Evolutionary conservation across 1,284 basidiomycete genomes (phyloP).

Genomic region (Lignosus rhinocerotis): DNA sequence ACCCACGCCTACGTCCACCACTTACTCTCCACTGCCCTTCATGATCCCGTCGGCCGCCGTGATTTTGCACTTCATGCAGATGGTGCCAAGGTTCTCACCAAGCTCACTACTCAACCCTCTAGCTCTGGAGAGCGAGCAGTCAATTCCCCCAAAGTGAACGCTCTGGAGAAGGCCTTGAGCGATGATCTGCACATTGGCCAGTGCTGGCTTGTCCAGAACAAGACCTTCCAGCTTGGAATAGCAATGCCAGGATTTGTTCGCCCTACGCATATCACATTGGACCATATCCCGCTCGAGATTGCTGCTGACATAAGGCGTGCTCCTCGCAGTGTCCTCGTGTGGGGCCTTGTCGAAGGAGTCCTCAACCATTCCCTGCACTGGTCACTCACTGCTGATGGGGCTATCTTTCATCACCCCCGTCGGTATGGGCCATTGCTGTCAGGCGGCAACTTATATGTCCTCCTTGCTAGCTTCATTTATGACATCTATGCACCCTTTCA

Average conservation of each 20-base stretch:
- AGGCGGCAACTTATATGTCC: not conserved
- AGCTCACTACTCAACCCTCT: not conserved
- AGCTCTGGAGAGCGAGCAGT: not conserved
- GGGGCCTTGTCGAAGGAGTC: constrained; percentile 2
- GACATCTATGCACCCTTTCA: not conserved
- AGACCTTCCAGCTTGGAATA: not conserved
- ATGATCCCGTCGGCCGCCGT: not conserved
- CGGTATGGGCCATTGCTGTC: not conserved
- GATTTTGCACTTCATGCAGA: not conserved
- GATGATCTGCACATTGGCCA: not conserved
- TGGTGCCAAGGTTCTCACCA: not conserved
- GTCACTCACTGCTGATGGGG: not conserved
- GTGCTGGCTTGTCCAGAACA: not conserved
- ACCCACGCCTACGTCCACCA: not conserved
- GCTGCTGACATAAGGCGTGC: not conserved
- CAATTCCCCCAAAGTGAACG: not conserved
- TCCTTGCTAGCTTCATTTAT: not conserved
- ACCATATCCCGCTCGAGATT: not conserved
- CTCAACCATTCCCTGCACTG: not conserved
- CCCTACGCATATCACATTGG: not conserved
- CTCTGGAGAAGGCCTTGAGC: not conserved
- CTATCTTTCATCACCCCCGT: not conserved
- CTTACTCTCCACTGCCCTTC: not conserved
- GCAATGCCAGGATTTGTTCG: not conserved
- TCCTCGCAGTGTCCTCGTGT: not conserved